phyloP scores from a whole-genome alignment of 2,329 filamentous ascomycete genomes.

The Pyricularia sp. region DNA sequence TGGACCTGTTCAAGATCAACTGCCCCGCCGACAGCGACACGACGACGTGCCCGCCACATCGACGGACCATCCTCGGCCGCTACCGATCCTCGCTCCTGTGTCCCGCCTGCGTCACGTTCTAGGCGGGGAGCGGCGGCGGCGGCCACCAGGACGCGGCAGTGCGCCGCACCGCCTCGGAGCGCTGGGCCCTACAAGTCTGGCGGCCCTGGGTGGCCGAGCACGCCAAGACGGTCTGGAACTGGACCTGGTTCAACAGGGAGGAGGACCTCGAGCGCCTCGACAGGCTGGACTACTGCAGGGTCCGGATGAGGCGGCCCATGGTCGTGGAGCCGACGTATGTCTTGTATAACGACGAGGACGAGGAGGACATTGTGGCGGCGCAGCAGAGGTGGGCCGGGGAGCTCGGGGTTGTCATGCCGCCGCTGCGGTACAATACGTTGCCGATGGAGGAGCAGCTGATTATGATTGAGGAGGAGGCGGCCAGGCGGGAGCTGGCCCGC shows the following conservation, averaged over 20 bases:
- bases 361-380: neutral
- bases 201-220: neutral
- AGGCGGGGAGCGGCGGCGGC: neutral
- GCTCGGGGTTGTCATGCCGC: neutral
- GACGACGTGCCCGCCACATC: neutral
- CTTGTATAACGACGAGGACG: neutral
- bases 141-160: neutral
- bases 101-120: neutral
- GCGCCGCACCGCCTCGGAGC: neutral
- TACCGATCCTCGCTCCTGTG: neutral
- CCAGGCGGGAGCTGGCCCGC: neutral
- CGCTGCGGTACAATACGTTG: neutral
- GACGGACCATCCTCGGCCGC: neutral
- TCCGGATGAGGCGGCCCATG: too few relatives aligned
- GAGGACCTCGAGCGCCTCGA: neutral
- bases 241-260: neutral
- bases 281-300: neutral
- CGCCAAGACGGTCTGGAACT: constrained; percentile 2
- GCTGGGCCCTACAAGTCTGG: neutral
- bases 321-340: neutral
- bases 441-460: neutral
- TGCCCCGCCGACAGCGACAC: neutral
- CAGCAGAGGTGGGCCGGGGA: neutral
- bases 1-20: constrained; percentile 1
- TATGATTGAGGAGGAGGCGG: neutral